Evolutionary conservation across 805 yeast species (phyloP), one percentile per base, ranked within the genome.

Genomic region (Candida quercuum): DNA sequence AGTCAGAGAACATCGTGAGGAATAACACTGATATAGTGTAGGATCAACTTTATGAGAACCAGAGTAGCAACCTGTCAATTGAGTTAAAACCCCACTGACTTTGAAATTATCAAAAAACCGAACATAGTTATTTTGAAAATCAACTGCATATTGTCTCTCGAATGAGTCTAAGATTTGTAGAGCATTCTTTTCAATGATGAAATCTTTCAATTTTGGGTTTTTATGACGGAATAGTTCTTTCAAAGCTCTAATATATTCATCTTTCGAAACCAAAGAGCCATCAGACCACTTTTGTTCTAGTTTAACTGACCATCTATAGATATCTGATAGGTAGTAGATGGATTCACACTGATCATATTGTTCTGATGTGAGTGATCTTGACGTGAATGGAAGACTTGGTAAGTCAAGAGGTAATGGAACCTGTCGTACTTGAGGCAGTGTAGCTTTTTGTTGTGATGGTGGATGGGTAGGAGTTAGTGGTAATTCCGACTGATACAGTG

Each of bases 331-430:
- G 0, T 72, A 62, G 60, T 72, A 69, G 3, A 77, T 68, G 25
- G 59, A 57, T 3, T 52, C 51, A 46, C 83, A 77, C 18, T 60
- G 64, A 10, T 69, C 52, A 36, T 76, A 66, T 43, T 78, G 81
- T n/a, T 61, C 58, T 16, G 67, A 66, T 13, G 64, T 66, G 26
- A 79, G 53, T 0, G 69, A 57, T 11, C 72, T 65, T 0, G 81
- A 69, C 4, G 74, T 57, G 43, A 78, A 79, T 3, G 83, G 83
- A 8, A 78, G 61, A 32, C 71, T 66, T 0, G 86, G 85, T 15
- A 76, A 48, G 32, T 65, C 67, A 5, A 71, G n/a, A n/a, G n/a
- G n/a, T n/a, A n/a, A n/a, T n/a, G n/a, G n/a, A n/a, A n/a, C n/a
- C n/a, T n/a, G n/a, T n/a, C n/a, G n/a, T n/a, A n/a, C n/a, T n/a